Base-by-base conservation (phyloP, 345 rosid species). In the Abelmoschus esculentus region DNA sequence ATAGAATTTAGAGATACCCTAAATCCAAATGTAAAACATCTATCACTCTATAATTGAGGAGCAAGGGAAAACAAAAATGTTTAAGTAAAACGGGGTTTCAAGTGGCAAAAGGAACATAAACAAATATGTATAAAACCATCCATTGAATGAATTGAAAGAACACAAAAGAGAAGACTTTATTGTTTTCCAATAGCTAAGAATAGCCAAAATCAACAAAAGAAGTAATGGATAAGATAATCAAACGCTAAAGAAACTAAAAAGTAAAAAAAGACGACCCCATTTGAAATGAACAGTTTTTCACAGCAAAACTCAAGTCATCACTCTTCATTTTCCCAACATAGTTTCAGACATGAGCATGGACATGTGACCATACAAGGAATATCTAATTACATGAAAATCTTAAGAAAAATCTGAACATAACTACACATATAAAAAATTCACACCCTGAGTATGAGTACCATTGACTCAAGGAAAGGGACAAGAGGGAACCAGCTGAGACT, bases 241-340 rank as follows among this genome's bases (percentile, higher is more conserved):
- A 73, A 38, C 34, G 65, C 14, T 15, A 34, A 19, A 11, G 26
- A 19, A 53, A 31, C 5, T 11, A 12, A 38, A 38, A 38, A 38
- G 10, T 38, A 46, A 56, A 31, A 14, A 15, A 50, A 54, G 36
- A 32, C 36, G 4, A 71, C 28, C 28, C 36, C 36, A 34, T 34
- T 63, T 7, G 61, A 79, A 61, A 57, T 38, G 9, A 18, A 31
- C 8, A 54, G 50, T 46, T 66, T 61, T 69, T 56, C 55, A 62
- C 32, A 19, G 32, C 61, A 61, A 12, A 50, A 66, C 50, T 52
- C 17, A 15, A 49, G 8, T 15, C 53, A 38, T 38, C 42, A 38
- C 9, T 38, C 42, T 38, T 38, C 42, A 38, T 6, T 7, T 38
- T 38, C 10, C 42, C 42, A 38, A 38, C 42, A 38, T 7, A 38